phyloP scores from a whole-genome alignment of 495 filamentous ascomycete genomes.

The Rhypophila decipiens region DNA sequence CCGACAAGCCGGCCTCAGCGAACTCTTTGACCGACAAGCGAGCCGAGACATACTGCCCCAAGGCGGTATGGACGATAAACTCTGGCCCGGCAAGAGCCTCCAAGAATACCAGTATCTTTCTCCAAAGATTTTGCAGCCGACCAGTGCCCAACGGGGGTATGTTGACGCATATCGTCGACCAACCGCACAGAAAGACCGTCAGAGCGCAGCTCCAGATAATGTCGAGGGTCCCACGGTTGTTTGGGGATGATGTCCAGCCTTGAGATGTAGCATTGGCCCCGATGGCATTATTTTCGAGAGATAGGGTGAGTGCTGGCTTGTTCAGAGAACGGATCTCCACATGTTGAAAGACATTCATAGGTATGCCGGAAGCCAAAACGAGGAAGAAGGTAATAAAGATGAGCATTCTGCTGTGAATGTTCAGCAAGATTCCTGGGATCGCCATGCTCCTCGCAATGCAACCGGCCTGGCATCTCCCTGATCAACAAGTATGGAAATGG shows the following conservation, averaged over 20 bases:
- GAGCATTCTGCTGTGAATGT: too few relatives aligned
- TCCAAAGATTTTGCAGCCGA: not conserved
- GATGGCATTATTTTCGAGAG: too few relatives aligned
- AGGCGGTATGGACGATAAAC: not conserved
- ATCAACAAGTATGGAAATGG: too few relatives aligned
- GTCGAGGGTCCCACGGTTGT: conserved; percentile 1
- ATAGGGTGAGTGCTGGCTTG: too few relatives aligned
- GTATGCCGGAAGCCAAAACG: too few relatives aligned
- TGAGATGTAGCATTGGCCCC: too few relatives aligned
- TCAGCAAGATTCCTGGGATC: too few relatives aligned
- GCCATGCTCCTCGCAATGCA: too few relatives aligned
- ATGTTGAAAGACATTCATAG: too few relatives aligned
- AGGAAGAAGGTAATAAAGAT: too few relatives aligned
- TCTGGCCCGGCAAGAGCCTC: conserved; percentile 1
- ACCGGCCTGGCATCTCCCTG: too few relatives aligned
- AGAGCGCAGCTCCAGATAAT: conserved; percentile 1
- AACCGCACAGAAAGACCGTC: conserved; percentile 1
- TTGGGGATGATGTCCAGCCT: conserved; percentile 1
- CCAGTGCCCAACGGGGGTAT: not conserved
- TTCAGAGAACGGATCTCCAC: too few relatives aligned
- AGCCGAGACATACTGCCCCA: not conserved
- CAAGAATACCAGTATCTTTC: not conserved
- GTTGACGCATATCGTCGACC: conserved; percentile 1
- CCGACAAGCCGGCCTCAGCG: not conserved
- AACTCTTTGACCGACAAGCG: not conserved